Evolutionary conservation across 2,329 filamentous ascomycete genomes (phyloP).

Genomic region (Trichophyton rubrum): DNA sequence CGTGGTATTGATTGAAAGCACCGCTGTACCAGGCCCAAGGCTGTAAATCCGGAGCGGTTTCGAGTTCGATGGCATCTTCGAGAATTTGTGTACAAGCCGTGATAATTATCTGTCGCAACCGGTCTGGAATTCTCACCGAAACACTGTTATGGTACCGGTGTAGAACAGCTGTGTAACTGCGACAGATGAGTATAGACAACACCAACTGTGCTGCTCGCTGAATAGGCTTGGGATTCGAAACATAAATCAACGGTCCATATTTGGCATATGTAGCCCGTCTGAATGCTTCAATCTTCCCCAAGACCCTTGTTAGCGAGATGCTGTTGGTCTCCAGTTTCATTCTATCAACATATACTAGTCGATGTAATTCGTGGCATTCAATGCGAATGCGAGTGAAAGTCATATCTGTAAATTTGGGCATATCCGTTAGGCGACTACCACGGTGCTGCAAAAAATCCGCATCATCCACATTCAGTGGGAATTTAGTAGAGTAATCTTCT

Average conservation of each 20-base stretch:
- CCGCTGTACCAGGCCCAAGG: conserved; percentile 60
- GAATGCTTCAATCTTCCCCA: conserved; percentile 59
- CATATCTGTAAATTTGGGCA: conserved; percentile 52
- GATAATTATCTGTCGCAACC: conserved; percentile 52
- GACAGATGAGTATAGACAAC: conserved; percentile 50
- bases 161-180: conserved; percentile 54
- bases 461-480: conserved; percentile 61
- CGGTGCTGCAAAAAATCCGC: conserved; percentile 41
- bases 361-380: conserved; percentile 61
- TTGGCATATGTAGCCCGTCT: conserved; percentile 51
- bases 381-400: conserved; percentile 57
- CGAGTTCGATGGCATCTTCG: conserved; percentile 44
- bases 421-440: conserved; percentile 33
- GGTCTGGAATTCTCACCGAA: conserved; percentile 31
- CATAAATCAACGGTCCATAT: conserved; percentile 52
- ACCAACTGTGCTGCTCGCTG: conserved; percentile 53
- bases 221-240: conserved; percentile 39
- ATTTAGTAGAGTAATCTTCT: conserved; percentile 61
- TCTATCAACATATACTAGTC: conserved; percentile 57
- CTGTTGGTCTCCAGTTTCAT: conserved; percentile 50
- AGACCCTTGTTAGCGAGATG: conserved; percentile 49
- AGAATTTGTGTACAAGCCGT: conserved; percentile 45
- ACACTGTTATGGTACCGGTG: conserved; percentile 50
- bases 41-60: conserved; percentile 40
- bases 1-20: conserved; percentile 61